phyloP scores from a whole-genome alignment of 106 monocot species.

The Narthecium ossifragum region DNA sequence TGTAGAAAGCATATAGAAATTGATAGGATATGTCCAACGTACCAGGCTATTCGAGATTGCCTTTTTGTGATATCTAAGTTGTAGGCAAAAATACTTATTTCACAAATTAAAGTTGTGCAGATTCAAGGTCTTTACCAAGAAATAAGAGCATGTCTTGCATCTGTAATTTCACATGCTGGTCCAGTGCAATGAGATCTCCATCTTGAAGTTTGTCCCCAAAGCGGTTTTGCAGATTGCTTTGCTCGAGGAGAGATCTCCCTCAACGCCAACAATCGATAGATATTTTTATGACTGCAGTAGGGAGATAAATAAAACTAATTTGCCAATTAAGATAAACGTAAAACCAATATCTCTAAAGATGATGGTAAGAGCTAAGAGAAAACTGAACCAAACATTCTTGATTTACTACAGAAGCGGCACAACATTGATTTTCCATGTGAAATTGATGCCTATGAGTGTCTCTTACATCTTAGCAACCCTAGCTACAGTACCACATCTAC shows the following conservation, averaged over 20 bases:
- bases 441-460: not conserved
- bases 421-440: not conserved
- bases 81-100: too few species aligned
- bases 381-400: not conserved
- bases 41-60: not conserved
- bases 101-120: too few species aligned
- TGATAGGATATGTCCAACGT: not conserved
- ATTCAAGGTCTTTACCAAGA: conserved; percentile 97
- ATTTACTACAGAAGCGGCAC: not conserved
- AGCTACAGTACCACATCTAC: too few species aligned
- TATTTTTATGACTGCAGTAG: conserved; percentile 32
- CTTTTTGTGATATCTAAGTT: not conserved
- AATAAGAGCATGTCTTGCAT: conserved; percentile 59
- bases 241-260: conserved; percentile 79
- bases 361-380: not conserved
- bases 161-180: conserved; percentile 35
- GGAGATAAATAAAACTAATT: not conserved
- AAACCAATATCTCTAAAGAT: not conserved
- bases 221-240: conserved; percentile 43
- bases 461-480: not conserved
- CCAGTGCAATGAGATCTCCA: conserved; percentile 15
- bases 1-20: not conserved
- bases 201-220: conserved; percentile 24
- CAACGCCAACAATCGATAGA: conserved; percentile 52
- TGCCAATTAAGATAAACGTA: not conserved